phyloP scores from a whole-genome alignment of 2,329 filamentous ascomycete genomes.

The Colletotrichum sp. region DNA sequence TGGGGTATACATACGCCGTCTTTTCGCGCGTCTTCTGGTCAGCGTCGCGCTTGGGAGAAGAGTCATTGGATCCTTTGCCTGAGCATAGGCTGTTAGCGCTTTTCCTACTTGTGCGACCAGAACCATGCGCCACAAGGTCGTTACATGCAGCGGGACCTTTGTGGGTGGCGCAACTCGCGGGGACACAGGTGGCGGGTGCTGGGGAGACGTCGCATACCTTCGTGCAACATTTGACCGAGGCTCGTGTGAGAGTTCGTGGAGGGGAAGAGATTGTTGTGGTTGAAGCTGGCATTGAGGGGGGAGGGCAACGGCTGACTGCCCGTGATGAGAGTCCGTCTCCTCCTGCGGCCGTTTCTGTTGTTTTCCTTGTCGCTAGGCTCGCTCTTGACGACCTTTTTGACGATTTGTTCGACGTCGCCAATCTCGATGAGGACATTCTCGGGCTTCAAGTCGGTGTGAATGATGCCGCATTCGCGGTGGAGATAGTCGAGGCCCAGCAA shows the following conservation, averaged over 20 bases:
- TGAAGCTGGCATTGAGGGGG: constrained; percentile 91
- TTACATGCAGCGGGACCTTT: neutral
- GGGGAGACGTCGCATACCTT: constrained; percentile 59
- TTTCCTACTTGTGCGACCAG: neutral
- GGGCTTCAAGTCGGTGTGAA: constrained; percentile 96
- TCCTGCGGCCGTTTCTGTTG: constrained; percentile 87
- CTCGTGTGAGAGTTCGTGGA: constrained; percentile 72
- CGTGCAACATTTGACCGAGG: constrained; percentile 83
- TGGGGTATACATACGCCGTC: constrained; percentile 75
- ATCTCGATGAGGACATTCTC: constrained; percentile 99
- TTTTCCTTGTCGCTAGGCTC: constrained; percentile 79
- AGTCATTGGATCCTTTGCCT: constrained; percentile 42
- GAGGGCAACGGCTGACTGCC: constrained; percentile 96
- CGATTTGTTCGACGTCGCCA: constrained; percentile 97
- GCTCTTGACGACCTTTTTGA: constrained; percentile 92
- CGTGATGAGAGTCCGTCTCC: constrained; percentile 92
- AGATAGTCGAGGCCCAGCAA: constrained; percentile 94
- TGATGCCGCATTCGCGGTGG: constrained; percentile 97
- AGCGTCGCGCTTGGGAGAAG: constrained; percentile 59
- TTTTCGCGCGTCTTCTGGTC: constrained; percentile 87
- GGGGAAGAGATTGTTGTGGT: constrained; percentile 74
- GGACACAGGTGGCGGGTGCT: neutral
- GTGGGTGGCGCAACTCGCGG: neutral
- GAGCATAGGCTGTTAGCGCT: neutral
- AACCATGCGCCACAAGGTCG: neutral